These are phyloP conservation scores for Penium margaritaceum DNA, from an alignment of 139 green algal species.

Conservation along the genomic window DNA sequence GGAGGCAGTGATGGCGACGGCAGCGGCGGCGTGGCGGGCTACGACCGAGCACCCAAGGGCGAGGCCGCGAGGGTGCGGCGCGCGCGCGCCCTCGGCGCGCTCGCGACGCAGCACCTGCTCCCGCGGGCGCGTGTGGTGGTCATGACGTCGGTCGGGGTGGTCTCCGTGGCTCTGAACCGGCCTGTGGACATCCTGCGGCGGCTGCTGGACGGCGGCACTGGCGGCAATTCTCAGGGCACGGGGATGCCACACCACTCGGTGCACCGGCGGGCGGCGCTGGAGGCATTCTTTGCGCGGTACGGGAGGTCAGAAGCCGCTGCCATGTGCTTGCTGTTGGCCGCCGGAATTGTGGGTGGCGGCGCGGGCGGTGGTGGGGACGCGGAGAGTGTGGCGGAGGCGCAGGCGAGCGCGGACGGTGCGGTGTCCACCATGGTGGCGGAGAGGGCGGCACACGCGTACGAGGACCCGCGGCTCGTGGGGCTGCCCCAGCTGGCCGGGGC, in stretches of 20 bases:
- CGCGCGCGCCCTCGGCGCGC: slow-evolving; percentile 43
- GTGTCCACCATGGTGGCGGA: slow-evolving; percentile 41
- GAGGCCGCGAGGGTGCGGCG: slow-evolving; percentile 17
- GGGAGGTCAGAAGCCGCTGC: slow-evolving; percentile 68
- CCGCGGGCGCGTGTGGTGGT: slow-evolving; percentile 64
- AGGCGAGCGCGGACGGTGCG: background rate
- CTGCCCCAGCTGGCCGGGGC: background rate
- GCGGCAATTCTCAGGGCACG: background rate
- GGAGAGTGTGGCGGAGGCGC: background rate
- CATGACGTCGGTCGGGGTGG: slow-evolving; percentile 69
- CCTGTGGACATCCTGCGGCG: slow-evolving; percentile 59
- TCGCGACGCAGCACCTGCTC: slow-evolving; percentile 62
- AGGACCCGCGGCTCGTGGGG: slow-evolving; percentile 68
- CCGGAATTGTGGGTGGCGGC: slow-evolving; percentile 19
- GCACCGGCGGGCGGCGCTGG: slow-evolving; percentile 46
- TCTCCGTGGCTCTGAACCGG: slow-evolving; percentile 66
- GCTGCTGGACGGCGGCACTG: slow-evolving; percentile 62
- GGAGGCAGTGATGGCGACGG: background rate
- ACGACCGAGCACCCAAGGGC: background rate
- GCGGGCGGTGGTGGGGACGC: background rate
- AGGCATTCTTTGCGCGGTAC: slow-evolving; percentile 72
- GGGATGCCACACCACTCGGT: background rate
- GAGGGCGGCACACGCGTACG: slow-evolving; percentile 58
- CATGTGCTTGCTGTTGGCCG: slow-evolving; percentile 81
- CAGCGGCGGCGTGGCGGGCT: slow-evolving; percentile 1